These are phyloP conservation scores for Chalciporus pseudorubinellus DNA, from an alignment of 768 basidiomycete genomes.

Conservation along the genomic window DNA sequence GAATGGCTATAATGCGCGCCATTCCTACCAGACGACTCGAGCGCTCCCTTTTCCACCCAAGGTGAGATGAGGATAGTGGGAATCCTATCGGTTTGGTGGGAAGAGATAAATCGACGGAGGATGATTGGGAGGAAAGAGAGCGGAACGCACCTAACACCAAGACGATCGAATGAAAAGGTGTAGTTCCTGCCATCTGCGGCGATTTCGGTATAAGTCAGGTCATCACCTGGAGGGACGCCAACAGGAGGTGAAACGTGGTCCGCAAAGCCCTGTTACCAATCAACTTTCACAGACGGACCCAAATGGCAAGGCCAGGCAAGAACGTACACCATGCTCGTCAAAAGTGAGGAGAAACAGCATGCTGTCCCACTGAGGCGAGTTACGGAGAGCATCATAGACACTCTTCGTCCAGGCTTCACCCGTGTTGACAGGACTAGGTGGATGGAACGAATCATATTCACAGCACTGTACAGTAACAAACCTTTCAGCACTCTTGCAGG, in stretches of 20 bases:
- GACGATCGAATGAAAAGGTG: slow-evolving; percentile 23
- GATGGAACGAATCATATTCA: slow-evolving; percentile 26
- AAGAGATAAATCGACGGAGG: not conserved
- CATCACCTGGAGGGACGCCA: slow-evolving; percentile 21
- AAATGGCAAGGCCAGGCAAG: too few species aligned
- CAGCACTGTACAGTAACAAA: slow-evolving; percentile 19
- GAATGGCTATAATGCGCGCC: slow-evolving; percentile 22
- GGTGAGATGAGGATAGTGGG: slow-evolving; percentile 24
- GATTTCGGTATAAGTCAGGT: slow-evolving; percentile 22
- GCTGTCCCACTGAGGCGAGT: slow-evolving; percentile 23
- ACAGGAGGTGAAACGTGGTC: slow-evolving; percentile 24
- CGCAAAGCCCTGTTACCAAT: slow-evolving; percentile 24
- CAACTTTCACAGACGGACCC: too few species aligned
- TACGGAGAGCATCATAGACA: slow-evolving; percentile 24
- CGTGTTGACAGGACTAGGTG: slow-evolving; percentile 12
- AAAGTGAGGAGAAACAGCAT: slow-evolving; percentile 23
- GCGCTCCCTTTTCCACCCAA: slow-evolving; percentile 22
- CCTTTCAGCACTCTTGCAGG: too few species aligned
- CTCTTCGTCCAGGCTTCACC: slow-evolving; percentile 25
- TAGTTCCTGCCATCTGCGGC: slow-evolving; percentile 19
- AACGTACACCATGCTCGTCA: slow-evolving; percentile 26
- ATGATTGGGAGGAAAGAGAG: not conserved
- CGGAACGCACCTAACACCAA: slow-evolving; percentile 21
- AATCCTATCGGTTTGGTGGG: slow-evolving; percentile 4
- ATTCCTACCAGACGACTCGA: slow-evolving; percentile 9